Base-by-base conservation (phyloP, 495 filamentous ascomycete species). In the Trichoderma parareesei region DNA sequence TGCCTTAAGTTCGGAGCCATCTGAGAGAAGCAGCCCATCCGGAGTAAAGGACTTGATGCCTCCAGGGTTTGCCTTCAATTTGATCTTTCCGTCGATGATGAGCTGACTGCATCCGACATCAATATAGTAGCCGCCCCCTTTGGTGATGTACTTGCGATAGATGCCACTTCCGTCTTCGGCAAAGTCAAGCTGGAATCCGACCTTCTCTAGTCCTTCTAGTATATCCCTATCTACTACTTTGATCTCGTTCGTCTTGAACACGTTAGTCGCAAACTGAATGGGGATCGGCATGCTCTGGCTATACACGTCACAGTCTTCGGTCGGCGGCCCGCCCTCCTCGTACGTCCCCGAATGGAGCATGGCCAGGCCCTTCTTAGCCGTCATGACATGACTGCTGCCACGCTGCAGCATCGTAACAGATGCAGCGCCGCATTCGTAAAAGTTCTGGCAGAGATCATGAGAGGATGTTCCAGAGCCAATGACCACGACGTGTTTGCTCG, bases 391-490 rank as follows among this genome's bases (percentile, higher is more conserved):
- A 0, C 87, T 89, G 16, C 80, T 79, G 38, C 80, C 80, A 16
- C 87, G 82, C 73, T 89, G 87, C 9, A 89, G 78, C 67, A 89
- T 84, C 2, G 86, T 88, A 14, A 87, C 81, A 0, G 57, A 60
- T 14, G 83, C 75, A 48, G 82, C 82, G 8, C 87, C 87, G 55
- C 84, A 81, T 69, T 88, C 84, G 66, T 81, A 82, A 69, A 76
- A 88, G 68, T 88, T 83, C 67, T 88, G 85, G 10, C 85, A 82
- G 64, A 89, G 87, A 70, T 89, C 87, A 67, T 88, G 85, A 10
- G 78, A 86, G 7, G 83, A 86, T 67, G 87, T 88, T 67, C 85
- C 84, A 46, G 81, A 82, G 27, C 87, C 87, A 16, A 90, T 76
- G 0, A 89, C 81, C 33, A 88, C 70, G 8, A 60, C 57, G 5